Base-by-base conservation (phyloP, 352 stramenopile species). In the Globisporangium echinulatum region DNA sequence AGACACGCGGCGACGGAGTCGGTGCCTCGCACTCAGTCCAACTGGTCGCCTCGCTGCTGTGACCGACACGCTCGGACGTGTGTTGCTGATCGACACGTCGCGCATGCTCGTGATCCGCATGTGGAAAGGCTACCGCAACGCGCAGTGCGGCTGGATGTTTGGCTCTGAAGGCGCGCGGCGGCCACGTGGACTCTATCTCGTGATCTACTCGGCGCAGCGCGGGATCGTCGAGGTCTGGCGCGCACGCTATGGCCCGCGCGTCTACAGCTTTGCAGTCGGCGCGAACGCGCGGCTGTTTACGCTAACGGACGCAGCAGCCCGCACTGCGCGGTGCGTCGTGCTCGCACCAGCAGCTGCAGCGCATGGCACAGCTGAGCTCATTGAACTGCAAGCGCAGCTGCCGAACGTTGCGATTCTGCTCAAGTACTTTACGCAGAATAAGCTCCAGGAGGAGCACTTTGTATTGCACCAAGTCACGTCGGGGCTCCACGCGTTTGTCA, bases 51-150 rank as follows among this genome's bases (percentile, higher is more conserved):
- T 94, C 5, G 85, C 79, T 7, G 81, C 82, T 39, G 72, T 94
- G 17, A 76, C 82, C 9, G 85, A 94, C 56, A 88, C 82, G 5
- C 64, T 94, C 39, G 85, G 85, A 4, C 74, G 85, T 9, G 79
- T 94, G 63, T 44, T 92, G 49, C 63, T 94, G 39, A 68, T 94
- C 2, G 85, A 94, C 57, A 94, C 81, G 3, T 80, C 70, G 40
- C 75, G 81, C 39, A 92, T 94, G 85, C 69, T 87, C 36, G 63
- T 92, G 14, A 86, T 92, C 64, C 79, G 85, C 19, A 90, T 94
- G 74, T 94, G 85, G 85, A 94, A 94, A 71, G 85, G 85, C 8
- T 94, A 94, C 63, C 81, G 85, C 5, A 88, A 90, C 61, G 85
- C 82, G 1, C 85, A 94, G 55, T 82, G 70, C 17, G 85, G 75